Percentiles rank a stretch among this genome's conserved stretches.
Conservation (phyloP, 176 grass and related monocot genomes). For the Coix lacrymajobi region DNA sequence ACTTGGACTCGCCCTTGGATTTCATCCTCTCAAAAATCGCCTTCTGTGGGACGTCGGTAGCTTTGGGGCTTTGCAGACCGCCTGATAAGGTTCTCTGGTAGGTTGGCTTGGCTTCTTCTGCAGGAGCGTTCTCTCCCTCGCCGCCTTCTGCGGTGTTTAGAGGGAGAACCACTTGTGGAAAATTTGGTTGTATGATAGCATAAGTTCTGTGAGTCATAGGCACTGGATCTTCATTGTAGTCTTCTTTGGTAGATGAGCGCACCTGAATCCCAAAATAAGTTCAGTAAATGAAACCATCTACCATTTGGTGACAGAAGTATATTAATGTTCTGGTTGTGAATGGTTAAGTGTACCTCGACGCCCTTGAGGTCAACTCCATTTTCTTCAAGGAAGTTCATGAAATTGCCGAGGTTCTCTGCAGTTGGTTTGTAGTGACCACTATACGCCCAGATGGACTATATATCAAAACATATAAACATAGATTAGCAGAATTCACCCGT, state of each 20-base stretch:
- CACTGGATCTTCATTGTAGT: slow-evolving; percentile 51
- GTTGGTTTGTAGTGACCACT: slow-evolving; percentile 92
- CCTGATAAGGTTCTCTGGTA: slow-evolving; percentile 83
- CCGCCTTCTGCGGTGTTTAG: slow-evolving; percentile 2
- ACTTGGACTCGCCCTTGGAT: slow-evolving; percentile 69
- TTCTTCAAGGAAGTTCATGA: slow-evolving; percentile 62
- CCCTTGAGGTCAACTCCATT: slow-evolving; percentile 62
- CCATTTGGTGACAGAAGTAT: neutral
- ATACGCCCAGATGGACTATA: slow-evolving; percentile 75
- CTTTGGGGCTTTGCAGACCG: slow-evolving; percentile 59
- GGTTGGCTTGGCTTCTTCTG: slow-evolving; percentile 19
- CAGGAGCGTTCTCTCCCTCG: neutral
- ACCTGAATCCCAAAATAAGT: slow-evolving; percentile 26
- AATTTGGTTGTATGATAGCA: neutral
- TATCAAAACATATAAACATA: neutral
- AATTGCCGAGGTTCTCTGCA: slow-evolving; percentile 51
- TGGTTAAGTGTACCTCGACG: slow-evolving; percentile 40
- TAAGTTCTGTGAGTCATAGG: neutral
- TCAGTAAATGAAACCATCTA: neutral
- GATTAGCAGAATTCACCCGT: neutral
- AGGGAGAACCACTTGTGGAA: slow-evolving; percentile 25
- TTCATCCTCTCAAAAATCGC: slow-evolving; percentile 77
- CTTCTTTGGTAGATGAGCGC: slow-evolving; percentile 54
- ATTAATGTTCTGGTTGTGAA: neutral
- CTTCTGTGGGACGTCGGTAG: slow-evolving; percentile 30